Evolutionary conservation across 257 asterid genomes (phyloP), one percentile per base, ranked within the genome.

Genomic region (Salvia miltiorrhiza): DNA sequence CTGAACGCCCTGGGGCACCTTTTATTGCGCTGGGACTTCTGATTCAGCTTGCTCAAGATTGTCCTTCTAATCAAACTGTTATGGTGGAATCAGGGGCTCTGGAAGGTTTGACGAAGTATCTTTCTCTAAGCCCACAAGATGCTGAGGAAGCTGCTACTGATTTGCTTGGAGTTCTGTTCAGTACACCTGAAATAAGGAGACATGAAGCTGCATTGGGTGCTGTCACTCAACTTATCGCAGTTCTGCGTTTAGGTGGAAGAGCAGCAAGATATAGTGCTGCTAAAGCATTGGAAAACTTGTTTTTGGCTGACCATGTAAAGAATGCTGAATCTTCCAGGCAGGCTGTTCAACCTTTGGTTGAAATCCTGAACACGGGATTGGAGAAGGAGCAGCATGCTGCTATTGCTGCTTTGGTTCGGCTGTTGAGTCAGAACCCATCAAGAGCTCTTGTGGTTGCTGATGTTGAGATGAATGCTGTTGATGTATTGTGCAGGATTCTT

Each of bases 351-450:
- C 99, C 99, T 44, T 78, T 94, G 82, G 99, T 94, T 50, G 99
- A 94, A 65, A 89, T 94, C 78, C 84, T 94, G 54, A 86, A 82
- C 62, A 86, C 97, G 2, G 99, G 99, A 50, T 74, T 87, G 80
- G 99, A 94, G 87, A 94, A 92, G 77, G 99, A 94, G 82, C 99
- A 94, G 63, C 99, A 94, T 74, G 99, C 99, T 76, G 96, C 97
- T 58, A 90, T 94, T 71, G 97, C 96, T 73, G 99, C 99, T 37
- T 76, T 94, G 77, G 87, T 91, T 71, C 81, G 92, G 77, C 81
- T 94, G 65, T 88, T 94, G 69, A 90, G 84, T 56, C 97, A 89
- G 73, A 91, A 94, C 75, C 90, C 97, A 45, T 94, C 97, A 3
- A 89, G 82, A 77, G 97, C 96, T 63, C 96, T 94, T 70, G 96